phyloP scores from a whole-genome alignment of 2,329 filamentous ascomycete genomes.

The Colletotrichum phormii region DNA sequence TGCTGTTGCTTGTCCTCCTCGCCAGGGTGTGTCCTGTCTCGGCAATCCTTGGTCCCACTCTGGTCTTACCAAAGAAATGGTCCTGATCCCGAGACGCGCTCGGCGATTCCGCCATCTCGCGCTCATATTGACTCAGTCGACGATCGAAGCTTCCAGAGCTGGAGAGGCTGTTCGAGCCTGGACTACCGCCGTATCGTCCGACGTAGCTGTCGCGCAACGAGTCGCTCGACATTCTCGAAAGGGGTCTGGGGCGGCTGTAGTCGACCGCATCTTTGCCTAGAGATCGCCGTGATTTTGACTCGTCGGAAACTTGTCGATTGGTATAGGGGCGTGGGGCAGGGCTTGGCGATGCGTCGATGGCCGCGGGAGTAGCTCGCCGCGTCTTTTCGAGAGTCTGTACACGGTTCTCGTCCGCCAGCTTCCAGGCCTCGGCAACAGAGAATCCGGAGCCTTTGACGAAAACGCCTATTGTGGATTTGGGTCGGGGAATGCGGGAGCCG shows the following conservation, averaged over 20 bases:
- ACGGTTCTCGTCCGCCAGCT: conserved; percentile 46
- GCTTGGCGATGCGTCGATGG: conserved; percentile 60
- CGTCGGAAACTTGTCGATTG: conserved; percentile 45
- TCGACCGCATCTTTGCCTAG: conserved; percentile 47
- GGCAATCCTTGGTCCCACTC: conserved; percentile 48
- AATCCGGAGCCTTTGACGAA: conserved; percentile 43
- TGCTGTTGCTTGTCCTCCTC: conserved; percentile 50
- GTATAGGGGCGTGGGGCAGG: conserved; percentile 62
- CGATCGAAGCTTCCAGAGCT: conserved; percentile 35
- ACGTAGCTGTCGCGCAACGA: conserved; percentile 41
- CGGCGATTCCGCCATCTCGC: conserved; percentile 34
- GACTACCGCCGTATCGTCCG: conserved; percentile 32
- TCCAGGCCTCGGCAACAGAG: conserved; percentile 56
- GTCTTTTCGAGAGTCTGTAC: conserved; percentile 46
- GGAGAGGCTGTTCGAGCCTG: conserved; percentile 33
- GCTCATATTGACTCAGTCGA: conserved; percentile 28
- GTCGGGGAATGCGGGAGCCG: conserved; percentile 49
- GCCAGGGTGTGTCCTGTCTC: conserved; percentile 48
- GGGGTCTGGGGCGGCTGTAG: conserved; percentile 40
- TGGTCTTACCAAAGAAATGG: conserved; percentile 50
- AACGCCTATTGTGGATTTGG: conserved; percentile 39
- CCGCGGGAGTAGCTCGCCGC: conserved; percentile 38
- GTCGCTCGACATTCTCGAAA: conserved; percentile 38
- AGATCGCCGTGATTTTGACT: conserved; percentile 44
- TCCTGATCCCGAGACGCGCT: conserved; percentile 40